Evolutionary conservation across 495 filamentous ascomycete genomes (phyloP).

Genomic region (Aspergillus leporis): DNA sequence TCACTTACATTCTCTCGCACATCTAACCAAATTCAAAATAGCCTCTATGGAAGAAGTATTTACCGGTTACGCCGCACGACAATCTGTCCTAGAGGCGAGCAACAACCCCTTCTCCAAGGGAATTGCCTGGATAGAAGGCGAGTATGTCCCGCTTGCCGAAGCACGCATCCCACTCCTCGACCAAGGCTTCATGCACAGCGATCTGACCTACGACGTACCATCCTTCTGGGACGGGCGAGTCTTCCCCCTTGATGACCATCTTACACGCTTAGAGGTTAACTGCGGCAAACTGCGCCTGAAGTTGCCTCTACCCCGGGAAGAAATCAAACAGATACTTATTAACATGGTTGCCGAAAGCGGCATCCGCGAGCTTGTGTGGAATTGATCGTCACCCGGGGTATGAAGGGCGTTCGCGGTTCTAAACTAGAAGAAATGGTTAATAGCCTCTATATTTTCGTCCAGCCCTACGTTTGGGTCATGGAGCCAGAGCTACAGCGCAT

Average conservation of each 20-base stretch:
- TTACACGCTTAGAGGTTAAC: constrained; percentile 32
- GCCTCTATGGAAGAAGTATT: constrained; percentile 35
- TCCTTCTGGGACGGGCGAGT: constrained; percentile 42
- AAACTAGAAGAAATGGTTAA: constrained; percentile 30
- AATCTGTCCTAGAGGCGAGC: constrained; percentile 25
- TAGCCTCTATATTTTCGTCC: constrained; percentile 40
- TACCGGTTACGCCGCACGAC: constrained; percentile 27
- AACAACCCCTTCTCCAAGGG: constrained; percentile 34
- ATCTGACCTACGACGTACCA: constrained; percentile 44
- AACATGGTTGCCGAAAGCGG: constrained; percentile 40
- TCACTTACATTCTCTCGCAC: constrained; percentile 5
- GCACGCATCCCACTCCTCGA: constrained; percentile 42
- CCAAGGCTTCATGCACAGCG: constrained; percentile 44
- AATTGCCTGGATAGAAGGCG: constrained; percentile 37
- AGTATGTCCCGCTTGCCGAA: constrained; percentile 29
- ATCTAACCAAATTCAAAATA: too few species aligned
- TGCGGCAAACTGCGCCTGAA: constrained; percentile 39
- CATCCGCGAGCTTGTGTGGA: constrained; percentile 43
- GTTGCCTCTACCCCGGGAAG: constrained; percentile 29
- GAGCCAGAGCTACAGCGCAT: constrained; percentile 32
- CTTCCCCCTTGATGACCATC: constrained; percentile 41
- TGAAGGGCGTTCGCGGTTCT: constrained; percentile 31
- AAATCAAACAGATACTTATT: constrained; percentile 34
- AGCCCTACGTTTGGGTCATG: constrained; percentile 44
- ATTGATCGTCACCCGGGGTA: constrained; percentile 41